phyloP scores from a whole-genome alignment of 208 protist species.

The Spironucleus salmonicida region DNA sequence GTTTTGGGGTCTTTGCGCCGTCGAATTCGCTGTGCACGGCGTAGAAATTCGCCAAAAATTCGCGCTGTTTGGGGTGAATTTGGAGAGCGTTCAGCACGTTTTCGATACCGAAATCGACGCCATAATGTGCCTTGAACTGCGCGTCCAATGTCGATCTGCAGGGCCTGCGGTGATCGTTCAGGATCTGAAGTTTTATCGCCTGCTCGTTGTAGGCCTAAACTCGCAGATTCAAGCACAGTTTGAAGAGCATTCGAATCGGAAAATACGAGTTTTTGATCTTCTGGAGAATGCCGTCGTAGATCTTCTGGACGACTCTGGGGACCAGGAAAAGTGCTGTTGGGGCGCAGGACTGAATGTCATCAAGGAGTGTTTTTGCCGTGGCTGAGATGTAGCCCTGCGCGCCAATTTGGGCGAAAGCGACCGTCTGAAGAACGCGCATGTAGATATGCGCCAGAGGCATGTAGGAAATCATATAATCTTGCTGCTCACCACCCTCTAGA shows the following conservation, averaged over 20 bases:
- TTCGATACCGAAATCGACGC: not conserved
- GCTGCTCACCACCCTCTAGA: not conserved
- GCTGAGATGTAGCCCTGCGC: not conserved
- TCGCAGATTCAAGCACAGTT: not conserved
- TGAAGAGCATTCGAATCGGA: not conserved
- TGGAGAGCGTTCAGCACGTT: not conserved
- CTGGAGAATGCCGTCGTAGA: not conserved
- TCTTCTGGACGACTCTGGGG: not conserved
- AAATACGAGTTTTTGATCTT: not conserved
- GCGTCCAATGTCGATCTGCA: not conserved
- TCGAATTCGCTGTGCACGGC: not conserved
- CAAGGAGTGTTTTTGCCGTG: not conserved
- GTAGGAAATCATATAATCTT: not conserved
- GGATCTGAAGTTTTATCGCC: not conserved
- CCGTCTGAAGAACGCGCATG: not conserved
- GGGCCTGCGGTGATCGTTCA: not conserved
- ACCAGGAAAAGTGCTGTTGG: not conserved
- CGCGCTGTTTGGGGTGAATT: not conserved
- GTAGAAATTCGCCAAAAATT: not conserved
- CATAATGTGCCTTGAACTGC: not conserved
- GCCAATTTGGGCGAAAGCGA: not conserved
- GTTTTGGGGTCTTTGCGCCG: not conserved
- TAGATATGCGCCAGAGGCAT: not conserved
- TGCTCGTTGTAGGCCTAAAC: not conserved
- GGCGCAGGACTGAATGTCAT: not conserved